Base-by-base conservation (phyloP, 345 rosid species). In the Zanthoxylum bungeanum region DNA sequence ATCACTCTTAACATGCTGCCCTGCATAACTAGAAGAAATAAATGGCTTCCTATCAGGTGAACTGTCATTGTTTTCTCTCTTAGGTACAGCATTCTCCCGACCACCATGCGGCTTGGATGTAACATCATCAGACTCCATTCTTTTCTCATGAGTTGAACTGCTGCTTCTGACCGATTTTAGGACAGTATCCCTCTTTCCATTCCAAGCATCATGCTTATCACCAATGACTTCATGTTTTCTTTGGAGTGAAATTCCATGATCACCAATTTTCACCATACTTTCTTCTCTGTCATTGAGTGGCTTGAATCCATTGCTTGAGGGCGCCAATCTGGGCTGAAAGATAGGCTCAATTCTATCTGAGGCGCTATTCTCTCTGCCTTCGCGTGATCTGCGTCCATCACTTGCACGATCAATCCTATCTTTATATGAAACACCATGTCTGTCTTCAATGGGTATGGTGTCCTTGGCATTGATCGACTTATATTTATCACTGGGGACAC, bases 151-250 rank as follows among this genome's bases (percentile, higher is more conserved):
- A 70, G 90, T 78, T 73, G 83, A 83, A 80, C 78, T 67, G 73
- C 83, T 82, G 57, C 78, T 79, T 71, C 85, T 79, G 25, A 77
- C 87, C 25, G 80, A 73, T 77, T 77, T 82, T 65, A 77, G 75
- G 75, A 71, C 66, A 67, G 64, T 16, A 51, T 82, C 89, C 67
- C 77, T 90, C 76, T 78, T 78, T 31, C 61, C 68, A 73, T 69
- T 72, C 77, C 76, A 67, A 65, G 66, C 60, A 57, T 71, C 87
- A 75, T 72, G 73, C 76, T 77, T 82, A 68, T 75, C 81, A 50
- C 64, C 56, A 55, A 47, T 50, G 60, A 75, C 84, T 53, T 79
- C 85, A 73, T 73, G 81, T 82, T 69, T 75, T 66, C 78, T 80
- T 72, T 68, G 69, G 50, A 9, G 50, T 14, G 69, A 65, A 33